phyloP scores from a whole-genome alignment of 129 eudicot species.

The Chrysanthemum makinoi region DNA sequence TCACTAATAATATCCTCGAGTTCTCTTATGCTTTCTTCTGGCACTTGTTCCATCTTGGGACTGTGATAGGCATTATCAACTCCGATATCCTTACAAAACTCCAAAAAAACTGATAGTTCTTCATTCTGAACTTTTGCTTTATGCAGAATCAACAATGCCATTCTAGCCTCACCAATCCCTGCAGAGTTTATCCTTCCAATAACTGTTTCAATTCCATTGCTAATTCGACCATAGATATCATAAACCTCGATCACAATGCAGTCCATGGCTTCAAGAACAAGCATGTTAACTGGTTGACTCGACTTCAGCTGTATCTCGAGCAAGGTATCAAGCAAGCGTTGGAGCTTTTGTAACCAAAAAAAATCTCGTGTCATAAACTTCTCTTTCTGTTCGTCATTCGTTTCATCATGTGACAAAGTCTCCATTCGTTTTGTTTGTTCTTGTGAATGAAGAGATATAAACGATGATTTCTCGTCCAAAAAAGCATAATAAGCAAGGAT shows the following conservation, averaged over 20 bases:
- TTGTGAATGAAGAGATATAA: slow-evolving; percentile 35
- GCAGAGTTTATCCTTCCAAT: slow-evolving; percentile 34
- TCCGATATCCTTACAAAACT: slow-evolving; percentile 57
- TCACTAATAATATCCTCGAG: slow-evolving; percentile 48
- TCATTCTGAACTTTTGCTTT: slow-evolving; percentile 58
- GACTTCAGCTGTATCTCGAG: slow-evolving; percentile 45
- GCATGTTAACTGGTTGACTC: slow-evolving; percentile 14
- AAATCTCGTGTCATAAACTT: slow-evolving; percentile 31
- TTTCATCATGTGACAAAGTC: slow-evolving; percentile 1
- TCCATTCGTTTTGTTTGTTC: slow-evolving; percentile 21
- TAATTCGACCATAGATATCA: slow-evolving; percentile 55
- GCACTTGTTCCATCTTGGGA: slow-evolving; percentile 21
- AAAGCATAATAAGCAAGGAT: slow-evolving; percentile 57
- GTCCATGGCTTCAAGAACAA: slow-evolving; percentile 76
- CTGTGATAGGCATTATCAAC: slow-evolving; percentile 45
- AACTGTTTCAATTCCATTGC: slow-evolving; percentile 49
- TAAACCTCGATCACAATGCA: slow-evolving; percentile 59
- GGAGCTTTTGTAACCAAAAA: slow-evolving; percentile 49
- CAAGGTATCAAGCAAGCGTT: slow-evolving; percentile 55
- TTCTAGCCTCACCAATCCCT: slow-evolving; percentile 43
- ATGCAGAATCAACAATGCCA: slow-evolving; percentile 43
- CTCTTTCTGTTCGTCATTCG: slow-evolving; percentile 13
- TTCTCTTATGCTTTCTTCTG: slow-evolving; percentile 26
- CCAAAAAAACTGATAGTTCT: slow-evolving; percentile 40
- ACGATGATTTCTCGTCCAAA: slow-evolving; percentile 54